Evolutionary conservation across 75 land plant species (phyloP).

Genomic region (Sequoia sempervirens): DNA sequence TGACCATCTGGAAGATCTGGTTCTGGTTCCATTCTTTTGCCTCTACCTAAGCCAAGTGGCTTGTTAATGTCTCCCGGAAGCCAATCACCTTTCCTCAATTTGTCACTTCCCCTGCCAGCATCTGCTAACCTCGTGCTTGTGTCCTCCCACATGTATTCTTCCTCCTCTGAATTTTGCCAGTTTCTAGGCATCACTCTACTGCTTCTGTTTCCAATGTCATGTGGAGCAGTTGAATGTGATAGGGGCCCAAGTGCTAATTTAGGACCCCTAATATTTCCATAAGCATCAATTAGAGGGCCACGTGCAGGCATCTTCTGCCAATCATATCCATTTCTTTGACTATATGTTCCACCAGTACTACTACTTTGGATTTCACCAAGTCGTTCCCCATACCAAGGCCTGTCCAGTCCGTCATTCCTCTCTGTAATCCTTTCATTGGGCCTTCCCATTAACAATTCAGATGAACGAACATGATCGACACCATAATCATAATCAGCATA

Average conservation of each 20-base stretch:
- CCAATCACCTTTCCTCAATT: slow-evolving; percentile 24
- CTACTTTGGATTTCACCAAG: slow-evolving; percentile 11
- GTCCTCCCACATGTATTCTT: slow-evolving; percentile 89
- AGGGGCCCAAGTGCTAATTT: slow-evolving; percentile 23
- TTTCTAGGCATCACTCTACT: slow-evolving; percentile 27
- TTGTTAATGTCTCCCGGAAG: slow-evolving; percentile 30
- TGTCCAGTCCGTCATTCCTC: slow-evolving; percentile 25
- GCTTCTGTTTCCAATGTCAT: slow-evolving; percentile 14
- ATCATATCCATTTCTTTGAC: slow-evolving; percentile 53
- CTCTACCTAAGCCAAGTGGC: slow-evolving; percentile 21
- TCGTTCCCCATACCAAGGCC: slow-evolving; percentile 24
- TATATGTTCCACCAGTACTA: slow-evolving; percentile 11
- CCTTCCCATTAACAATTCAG: slow-evolving; percentile 27
- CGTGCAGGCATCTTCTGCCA: slow-evolving; percentile 14
- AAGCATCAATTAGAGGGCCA: slow-evolving; percentile 25
- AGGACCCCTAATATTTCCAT: slow-evolving; percentile 28
- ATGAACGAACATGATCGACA: slow-evolving; percentile 16
- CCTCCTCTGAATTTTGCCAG: slow-evolving; percentile 94
- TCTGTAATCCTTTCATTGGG: slow-evolving; percentile 20
- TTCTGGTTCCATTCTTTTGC: slow-evolving; percentile 18
- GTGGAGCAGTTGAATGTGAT: slow-evolving; percentile 3
- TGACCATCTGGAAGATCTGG: slow-evolving; percentile 17
- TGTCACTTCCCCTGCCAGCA: slow-evolving; percentile 14
- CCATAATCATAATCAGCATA: slow-evolving; percentile 34
- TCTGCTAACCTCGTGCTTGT: slow-evolving; percentile 41